Conservation (phyloP, 2,329 filamentous ascomycete species). For the Aspergillus texensis region DNA sequence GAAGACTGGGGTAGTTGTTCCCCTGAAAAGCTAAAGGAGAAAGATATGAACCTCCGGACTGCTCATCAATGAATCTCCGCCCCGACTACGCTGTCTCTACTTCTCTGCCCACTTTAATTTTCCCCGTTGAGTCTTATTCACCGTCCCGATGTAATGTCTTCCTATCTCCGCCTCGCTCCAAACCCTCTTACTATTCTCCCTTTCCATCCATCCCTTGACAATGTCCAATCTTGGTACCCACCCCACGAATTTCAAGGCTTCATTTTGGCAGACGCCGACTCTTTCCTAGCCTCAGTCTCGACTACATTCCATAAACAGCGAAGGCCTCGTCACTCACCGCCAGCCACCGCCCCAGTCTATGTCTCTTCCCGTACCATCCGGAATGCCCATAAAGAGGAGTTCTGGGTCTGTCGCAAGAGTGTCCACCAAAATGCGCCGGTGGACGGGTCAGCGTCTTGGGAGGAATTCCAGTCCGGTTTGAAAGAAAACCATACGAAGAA, state of each 20-base stretch:
- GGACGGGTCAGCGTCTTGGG: conserved; percentile 40
- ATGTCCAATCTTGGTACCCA: conserved; percentile 17
- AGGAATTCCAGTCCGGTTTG: conserved; percentile 42
- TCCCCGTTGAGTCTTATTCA: no score
- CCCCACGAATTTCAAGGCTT: conserved; percentile 26
- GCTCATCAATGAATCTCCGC: no score
- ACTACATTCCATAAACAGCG: conserved; percentile 28
- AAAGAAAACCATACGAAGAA: conserved; percentile 42
- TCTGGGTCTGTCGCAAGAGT: conserved; percentile 47
- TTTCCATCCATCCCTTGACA: conserved; percentile 29
- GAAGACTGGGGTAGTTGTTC: no score
- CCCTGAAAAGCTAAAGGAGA: background rate
- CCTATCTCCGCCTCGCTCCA: conserved; percentile 29
- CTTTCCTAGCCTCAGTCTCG: conserved; percentile 31
- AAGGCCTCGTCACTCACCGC: conserved; percentile 31
- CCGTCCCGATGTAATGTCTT: conserved; percentile 2
- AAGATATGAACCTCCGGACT: background rate
- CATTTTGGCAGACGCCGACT: conserved; percentile 31
- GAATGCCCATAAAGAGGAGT: conserved; percentile 27
- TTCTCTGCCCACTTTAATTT: background rate
- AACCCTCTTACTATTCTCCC: conserved; percentile 34
- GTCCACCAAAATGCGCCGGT: conserved; percentile 33
- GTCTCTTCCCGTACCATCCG: conserved; percentile 22
- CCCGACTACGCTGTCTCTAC: background rate
- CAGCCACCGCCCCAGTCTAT: conserved; percentile 33